Percentiles rank a stretch among this genome's conserved stretches.
phyloP scores from a whole-genome alignment of 257 asterid species.

The Gynochthodes officinalis region DNA sequence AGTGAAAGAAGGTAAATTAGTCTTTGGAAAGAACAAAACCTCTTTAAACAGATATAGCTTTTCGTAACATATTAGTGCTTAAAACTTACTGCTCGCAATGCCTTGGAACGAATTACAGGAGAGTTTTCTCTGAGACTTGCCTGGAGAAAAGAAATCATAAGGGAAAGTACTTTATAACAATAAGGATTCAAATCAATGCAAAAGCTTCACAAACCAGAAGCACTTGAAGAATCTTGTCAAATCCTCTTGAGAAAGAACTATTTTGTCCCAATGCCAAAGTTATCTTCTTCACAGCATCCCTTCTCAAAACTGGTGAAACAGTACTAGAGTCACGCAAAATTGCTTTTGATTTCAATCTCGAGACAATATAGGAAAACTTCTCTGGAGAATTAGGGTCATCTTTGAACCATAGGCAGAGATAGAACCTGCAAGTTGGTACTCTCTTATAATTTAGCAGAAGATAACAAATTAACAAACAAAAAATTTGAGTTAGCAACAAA shows the following conservation, averaged over 20 bases:
- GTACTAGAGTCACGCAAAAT: conserved; percentile 61
- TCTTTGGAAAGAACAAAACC: conserved; percentile 12
- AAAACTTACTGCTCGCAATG: conserved; percentile 88
- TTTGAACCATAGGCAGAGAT: conserved; percentile 95
- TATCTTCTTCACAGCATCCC: conserved; percentile 77
- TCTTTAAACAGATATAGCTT: conserved; percentile 15
- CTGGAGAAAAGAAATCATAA: conserved; percentile 38
- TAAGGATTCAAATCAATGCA: conserved; percentile 20
- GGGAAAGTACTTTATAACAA: conserved; percentile 12
- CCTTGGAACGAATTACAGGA: conserved; percentile 94
- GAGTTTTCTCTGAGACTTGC: conserved; percentile 96
- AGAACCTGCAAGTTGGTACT: conserved; percentile 67
- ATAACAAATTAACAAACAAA: conserved; percentile 18
- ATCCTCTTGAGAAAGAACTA: conserved; percentile 91
- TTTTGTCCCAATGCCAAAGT: conserved; percentile 86
- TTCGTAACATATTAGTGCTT: conserved; percentile 18
- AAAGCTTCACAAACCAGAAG: conserved; percentile 71
- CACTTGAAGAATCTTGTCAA: conserved; percentile 91
- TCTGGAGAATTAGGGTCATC: conserved; percentile 80
- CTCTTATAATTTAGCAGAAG: conserved; percentile 15
- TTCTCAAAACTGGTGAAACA: conserved; percentile 50
- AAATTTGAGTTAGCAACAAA: conserved; percentile 34
- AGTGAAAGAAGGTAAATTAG: conserved; percentile 21
- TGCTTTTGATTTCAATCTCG: conserved; percentile 75
- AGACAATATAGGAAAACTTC: conserved; percentile 53